phyloP scores from a whole-genome alignment of 352 stramenopile genomes.

The Albugo candida region DNA sequence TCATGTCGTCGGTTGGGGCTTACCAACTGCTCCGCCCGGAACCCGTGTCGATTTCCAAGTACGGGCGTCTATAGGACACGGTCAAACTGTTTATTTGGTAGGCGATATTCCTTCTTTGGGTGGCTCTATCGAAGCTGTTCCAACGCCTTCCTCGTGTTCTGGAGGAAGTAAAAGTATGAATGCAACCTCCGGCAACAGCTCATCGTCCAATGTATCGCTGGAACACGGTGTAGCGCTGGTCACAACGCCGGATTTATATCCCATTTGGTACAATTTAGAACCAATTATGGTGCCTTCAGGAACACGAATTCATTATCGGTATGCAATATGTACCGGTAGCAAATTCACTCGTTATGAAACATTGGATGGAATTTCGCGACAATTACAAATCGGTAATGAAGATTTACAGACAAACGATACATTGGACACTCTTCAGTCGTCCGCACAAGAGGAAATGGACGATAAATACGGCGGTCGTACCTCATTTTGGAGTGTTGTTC shows the following conservation, averaged over 20 bases:
- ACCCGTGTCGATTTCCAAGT: conserved; percentile 73
- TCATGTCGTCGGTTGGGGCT: conserved; percentile 44
- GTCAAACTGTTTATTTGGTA: conserved; percentile 66
- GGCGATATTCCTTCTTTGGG: conserved; percentile 48
- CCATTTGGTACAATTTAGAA: conserved; percentile 80
- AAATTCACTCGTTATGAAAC: conserved; percentile 61
- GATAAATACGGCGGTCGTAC: conserved; percentile 12
- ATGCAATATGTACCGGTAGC: conserved; percentile 62
- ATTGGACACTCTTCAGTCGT: conserved; percentile 20
- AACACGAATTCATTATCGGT: conserved; percentile 60
- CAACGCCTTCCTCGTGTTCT: conserved; percentile 13
- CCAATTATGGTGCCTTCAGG: conserved; percentile 42
- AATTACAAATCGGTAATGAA: conserved; percentile 31
- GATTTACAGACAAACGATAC: conserved; percentile 63
- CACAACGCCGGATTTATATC: conserved; percentile 71
- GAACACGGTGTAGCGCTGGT: conserved; percentile 52
- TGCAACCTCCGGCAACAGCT: no score
- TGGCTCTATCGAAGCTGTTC: conserved; percentile 30
- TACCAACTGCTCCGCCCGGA: conserved; percentile 28
- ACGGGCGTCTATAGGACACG: conserved; percentile 45
- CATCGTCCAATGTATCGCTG: no score
- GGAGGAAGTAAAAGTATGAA: not conserved
- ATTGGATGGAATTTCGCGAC: conserved; percentile 17
- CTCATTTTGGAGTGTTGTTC: conserved; percentile 31
- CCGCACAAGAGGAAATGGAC: conserved; percentile 4